Evolutionary conservation across 2,329 filamentous ascomycete genomes (phyloP), one percentile per base, ranked within the genome.

Genomic region (Phialemonium atrogriseum): DNA sequence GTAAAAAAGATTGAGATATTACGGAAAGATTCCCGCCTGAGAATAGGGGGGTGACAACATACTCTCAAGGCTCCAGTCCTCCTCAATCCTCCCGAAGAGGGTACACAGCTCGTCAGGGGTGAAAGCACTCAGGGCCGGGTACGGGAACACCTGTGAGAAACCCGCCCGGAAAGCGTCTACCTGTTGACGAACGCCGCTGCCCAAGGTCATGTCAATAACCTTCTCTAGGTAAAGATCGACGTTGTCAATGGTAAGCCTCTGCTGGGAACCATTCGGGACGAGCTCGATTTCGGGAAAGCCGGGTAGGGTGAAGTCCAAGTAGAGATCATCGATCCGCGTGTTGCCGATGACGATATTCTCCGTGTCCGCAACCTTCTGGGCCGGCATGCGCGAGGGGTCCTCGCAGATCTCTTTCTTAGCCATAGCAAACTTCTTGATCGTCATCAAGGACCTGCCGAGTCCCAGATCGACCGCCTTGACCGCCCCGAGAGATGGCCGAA

Each of bases 11-110:
- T n/a, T n/a, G n/a, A n/a, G n/a, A n/a, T n/a, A n/a, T n/a, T 7
- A 10, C 16, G 22, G 15, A 25, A 21, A 23, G 24, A 10, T 2
- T 7, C 7, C 4, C 29, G 14, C 16, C 21, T 14, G 8, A 10
- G 18, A 8, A 28, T 25, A 29, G 22, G 16, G 9, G n/a, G n/a
- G n/a, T n/a, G n/a, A n/a, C n/a, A 34, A 69, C 84, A 71, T 74
- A 91, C 85, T 98, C 55, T 96, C 89, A 43, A 98, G 79, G 14
- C 85, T 86, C 91, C 91, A 98, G 55, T 98, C 91, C 53, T 98
- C 91, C 7, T 96, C 84, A 5, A 86, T 79, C 36, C 82, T 77
- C 12, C 91, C 91, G 61, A 96, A 98, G 16, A 98, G 70, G 65
- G 88, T 89, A 24, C 95, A 89, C 18, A 98, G 69, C 56, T 98